Conservation (phyloP, 1,284 basidiomycete genomes). For the Ustilago crameri region DNA sequence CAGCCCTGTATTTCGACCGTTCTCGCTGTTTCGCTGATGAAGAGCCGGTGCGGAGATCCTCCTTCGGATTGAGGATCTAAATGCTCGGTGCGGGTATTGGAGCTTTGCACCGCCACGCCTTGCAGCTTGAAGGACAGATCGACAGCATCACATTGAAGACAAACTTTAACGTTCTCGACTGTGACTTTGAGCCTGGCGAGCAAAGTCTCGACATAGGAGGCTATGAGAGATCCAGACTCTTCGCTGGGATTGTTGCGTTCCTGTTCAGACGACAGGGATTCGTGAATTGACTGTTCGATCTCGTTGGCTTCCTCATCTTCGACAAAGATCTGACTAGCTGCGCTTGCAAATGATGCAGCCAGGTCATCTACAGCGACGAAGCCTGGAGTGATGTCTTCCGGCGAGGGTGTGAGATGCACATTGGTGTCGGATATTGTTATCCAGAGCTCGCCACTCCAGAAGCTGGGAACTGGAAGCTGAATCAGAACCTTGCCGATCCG, state of each 20-base stretch:
- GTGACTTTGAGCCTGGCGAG: slow-evolving; percentile 50
- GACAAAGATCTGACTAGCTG: slow-evolving; percentile 46
- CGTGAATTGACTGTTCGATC: slow-evolving; percentile 51
- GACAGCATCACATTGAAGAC: slow-evolving; percentile 15
- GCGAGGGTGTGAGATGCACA: slow-evolving; percentile 4
- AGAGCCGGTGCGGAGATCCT: background rate
- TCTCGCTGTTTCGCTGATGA: slow-evolving; percentile 29
- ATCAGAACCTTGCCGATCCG: slow-evolving; percentile 62
- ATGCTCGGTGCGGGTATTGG: slow-evolving; percentile 31
- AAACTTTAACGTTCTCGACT: slow-evolving; percentile 27
- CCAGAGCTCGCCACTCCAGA: slow-evolving; percentile 53
- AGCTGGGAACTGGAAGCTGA: slow-evolving; percentile 55
- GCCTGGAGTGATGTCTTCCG: background rate
- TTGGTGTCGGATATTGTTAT: slow-evolving; percentile 31
- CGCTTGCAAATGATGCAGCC: slow-evolving; percentile 40
- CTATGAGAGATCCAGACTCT: slow-evolving; percentile 35
- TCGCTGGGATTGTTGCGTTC: slow-evolving; percentile 4
- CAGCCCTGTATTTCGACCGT: slow-evolving; percentile 22
- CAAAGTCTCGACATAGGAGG: slow-evolving; percentile 50
- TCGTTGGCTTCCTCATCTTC: slow-evolving; percentile 45
- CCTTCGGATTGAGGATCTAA: background rate
- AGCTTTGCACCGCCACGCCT: slow-evolving; percentile 20
- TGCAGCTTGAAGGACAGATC: slow-evolving; percentile 33
- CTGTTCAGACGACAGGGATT: slow-evolving; percentile 37
- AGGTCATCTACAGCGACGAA: slow-evolving; percentile 11